Evolutionary conservation across 768 basidiomycete species (phyloP), one percentile per base, ranked within the genome.

Genomic region (Asterophora parasitica): DNA sequence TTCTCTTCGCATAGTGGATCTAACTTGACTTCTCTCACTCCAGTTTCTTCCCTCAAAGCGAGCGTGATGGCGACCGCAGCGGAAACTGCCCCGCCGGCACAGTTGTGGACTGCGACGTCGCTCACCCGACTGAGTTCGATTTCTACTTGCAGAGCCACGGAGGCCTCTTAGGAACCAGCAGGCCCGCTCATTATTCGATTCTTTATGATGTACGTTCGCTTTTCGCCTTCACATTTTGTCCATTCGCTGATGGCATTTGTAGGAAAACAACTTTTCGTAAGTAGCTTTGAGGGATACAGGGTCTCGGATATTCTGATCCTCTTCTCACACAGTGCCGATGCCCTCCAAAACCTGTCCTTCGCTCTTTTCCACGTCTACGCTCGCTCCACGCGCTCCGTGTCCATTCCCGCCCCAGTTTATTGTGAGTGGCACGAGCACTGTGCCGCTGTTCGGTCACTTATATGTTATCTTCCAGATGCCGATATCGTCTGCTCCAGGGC

Each of bases 351-450:
- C 0, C 58, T 83, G 3, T 82, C 88, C 0, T 91, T 85, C 44
- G 82, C 87, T 26, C 48, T 74, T 4, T 74, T 71, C 42, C 72
- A 74, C 50, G 69, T 74, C 13, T 72, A 88, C 53, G 85, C 88
- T 1, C 77, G 88, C 2, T 80, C 86, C 8, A 89, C 87, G 3
- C 81, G 88, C 17, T 85, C 86, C 0, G 88, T 89, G 1, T 89
- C 88, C 0, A 88, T 89, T 42, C 88, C 88, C 0, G 88, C 87
- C 0, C 88, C 88, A 0, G 86, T 89, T 0, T 89, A 89, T 55
- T 89, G 87, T 88, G 55, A 61, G 83, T 44, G 37, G 13, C 20
- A 16, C 12, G 16, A 33, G 31, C n/a, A 13, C 19, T 38, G 13
- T 26, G 28, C 30, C 10, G 9, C 23, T 23, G 15, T 20, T 27